phyloP scores from a whole-genome alignment of 2,329 filamentous ascomycete genomes.

The Fusarium irregulare region DNA sequence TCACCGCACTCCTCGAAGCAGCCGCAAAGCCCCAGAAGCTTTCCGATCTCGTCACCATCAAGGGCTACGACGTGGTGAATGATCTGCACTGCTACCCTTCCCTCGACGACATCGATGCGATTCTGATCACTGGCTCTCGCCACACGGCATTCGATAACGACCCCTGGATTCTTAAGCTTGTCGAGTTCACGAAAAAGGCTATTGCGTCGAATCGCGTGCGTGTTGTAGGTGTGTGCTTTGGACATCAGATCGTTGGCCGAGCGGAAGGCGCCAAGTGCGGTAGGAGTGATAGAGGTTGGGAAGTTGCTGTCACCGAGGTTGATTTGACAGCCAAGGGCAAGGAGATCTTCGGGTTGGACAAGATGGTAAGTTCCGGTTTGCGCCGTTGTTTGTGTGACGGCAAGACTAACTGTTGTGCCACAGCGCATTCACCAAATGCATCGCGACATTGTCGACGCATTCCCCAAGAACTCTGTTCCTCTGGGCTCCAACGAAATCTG shows the following conservation, averaged over 20 bases:
- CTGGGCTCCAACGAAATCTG: slow-evolving; percentile 57
- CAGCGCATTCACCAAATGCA: slow-evolving; percentile 61
- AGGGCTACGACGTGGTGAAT: slow-evolving; percentile 77
- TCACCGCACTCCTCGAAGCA: slow-evolving; percentile 67
- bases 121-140: slow-evolving; percentile 84
- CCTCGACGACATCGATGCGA: slow-evolving; percentile 79
- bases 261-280: slow-evolving; percentile 54
- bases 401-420: slow-evolving; percentile 57
- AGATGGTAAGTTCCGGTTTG: slow-evolving; percentile 52
- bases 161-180: slow-evolving; percentile 58
- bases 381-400: slow-evolving; percentile 66
- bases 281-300: slow-evolving; percentile 57
- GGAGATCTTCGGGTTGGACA: slow-evolving; percentile 53
- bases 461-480: slow-evolving; percentile 54
- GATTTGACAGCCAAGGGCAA: slow-evolving; percentile 55
- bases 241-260: slow-evolving; percentile 60
- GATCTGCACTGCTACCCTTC: slow-evolving; percentile 75
- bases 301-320: slow-evolving; percentile 57
- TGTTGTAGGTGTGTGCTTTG: slow-evolving; percentile 63
- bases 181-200: slow-evolving; percentile 52
- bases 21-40: slow-evolving; percentile 62
- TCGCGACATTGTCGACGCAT: slow-evolving; percentile 56
- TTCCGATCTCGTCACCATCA: slow-evolving; percentile 65
- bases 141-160: slow-evolving; percentile 58
- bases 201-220: slow-evolving; percentile 66